Conservation (phyloP, 169 alveolate species). For the Plasmodium falciparum region DNA sequence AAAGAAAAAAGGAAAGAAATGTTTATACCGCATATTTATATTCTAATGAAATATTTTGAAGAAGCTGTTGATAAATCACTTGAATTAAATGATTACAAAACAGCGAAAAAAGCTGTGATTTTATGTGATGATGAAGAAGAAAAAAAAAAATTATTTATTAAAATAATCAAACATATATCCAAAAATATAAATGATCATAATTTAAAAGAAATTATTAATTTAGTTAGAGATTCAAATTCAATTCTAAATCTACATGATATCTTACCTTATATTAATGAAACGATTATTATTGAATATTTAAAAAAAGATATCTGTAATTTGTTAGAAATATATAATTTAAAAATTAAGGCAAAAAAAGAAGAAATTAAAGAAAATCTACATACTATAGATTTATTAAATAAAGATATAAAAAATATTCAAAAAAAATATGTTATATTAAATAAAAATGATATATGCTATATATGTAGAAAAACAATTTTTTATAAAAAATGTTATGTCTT, state of each 20-base stretch:
- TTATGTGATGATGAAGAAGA: constrained; percentile 76
- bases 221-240: constrained; percentile 68
- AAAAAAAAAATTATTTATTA: constrained; percentile 75
- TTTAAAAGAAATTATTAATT: constrained; percentile 69
- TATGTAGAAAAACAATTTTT: constrained; percentile 70
- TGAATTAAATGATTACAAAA: constrained; percentile 64
- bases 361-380: constrained; percentile 70
- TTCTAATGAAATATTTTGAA: constrained; percentile 74
- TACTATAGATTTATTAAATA: constrained; percentile 62
- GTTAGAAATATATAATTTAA: constrained; percentile 61
- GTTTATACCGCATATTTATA: constrained; percentile 72
- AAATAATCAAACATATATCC: constrained; percentile 68
- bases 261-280: constrained; percentile 74
- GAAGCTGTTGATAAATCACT: constrained; percentile 76
- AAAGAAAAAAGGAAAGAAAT: constrained; percentile 75
- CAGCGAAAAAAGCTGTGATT: constrained; percentile 71
- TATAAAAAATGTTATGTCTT: constrained; percentile 68
- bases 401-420: constrained; percentile 44
- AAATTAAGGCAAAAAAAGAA: constrained; percentile 75
- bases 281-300: constrained; percentile 46
- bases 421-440: constrained; percentile 47
- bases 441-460: constrained; percentile 73
- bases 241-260: constrained; percentile 73
- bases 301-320: constrained; percentile 74
- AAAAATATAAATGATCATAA: constrained; percentile 69